Evolutionary conservation across 1,284 basidiomycete species (phyloP), one percentile per base, ranked within the genome.

Genomic region (Trichosporon ovoides): DNA sequence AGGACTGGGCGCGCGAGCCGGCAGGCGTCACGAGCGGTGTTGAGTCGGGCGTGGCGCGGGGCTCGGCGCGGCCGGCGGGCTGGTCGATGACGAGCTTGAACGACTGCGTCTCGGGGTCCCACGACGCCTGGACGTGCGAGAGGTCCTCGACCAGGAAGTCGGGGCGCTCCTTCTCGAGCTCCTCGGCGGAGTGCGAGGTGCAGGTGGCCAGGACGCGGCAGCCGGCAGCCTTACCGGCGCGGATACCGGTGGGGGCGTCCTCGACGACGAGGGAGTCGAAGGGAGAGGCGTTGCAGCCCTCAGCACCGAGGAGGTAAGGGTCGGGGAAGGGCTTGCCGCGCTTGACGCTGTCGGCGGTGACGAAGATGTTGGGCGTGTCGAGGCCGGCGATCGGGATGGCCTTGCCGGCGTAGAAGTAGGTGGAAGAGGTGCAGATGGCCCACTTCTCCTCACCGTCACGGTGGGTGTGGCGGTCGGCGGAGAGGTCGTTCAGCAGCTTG

Each of bases 321-420:
- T 80, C 79, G 7, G 80, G 80, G 64, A 76, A 72, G 38, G 79
- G 79, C 69, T 80, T 80, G 55, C 79, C 79, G 55, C 76, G 68
- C 48, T 71, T 73, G 58, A 79, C 78, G 28, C 75, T 72, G 66
- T 80, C 77, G 59, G 78, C 79, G 22, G 79, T 80, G 57, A 81
- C 71, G 50, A 79, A 76, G 63, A 75, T 67, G 62, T 77, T 74
- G 46, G 77, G 77, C 18, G 72, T 75, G 40, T 74, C 70, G 13
- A 78, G 66, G 48, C 72, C 71, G 51, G 77, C 77, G 38, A 74
- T 76, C 34, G 75, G 75, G 65, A 78, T 69, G 40, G 75, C 76
- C 64, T 75, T 68, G 38, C 71, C 73, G 46, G 76, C 76, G 69
- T 78, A 78, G 61, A 76, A 76, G 66, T 70, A 70, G 49, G 76